Evolutionary conservation across 257 asterid genomes (phyloP).

Genomic region (Apocynum venetum): DNA sequence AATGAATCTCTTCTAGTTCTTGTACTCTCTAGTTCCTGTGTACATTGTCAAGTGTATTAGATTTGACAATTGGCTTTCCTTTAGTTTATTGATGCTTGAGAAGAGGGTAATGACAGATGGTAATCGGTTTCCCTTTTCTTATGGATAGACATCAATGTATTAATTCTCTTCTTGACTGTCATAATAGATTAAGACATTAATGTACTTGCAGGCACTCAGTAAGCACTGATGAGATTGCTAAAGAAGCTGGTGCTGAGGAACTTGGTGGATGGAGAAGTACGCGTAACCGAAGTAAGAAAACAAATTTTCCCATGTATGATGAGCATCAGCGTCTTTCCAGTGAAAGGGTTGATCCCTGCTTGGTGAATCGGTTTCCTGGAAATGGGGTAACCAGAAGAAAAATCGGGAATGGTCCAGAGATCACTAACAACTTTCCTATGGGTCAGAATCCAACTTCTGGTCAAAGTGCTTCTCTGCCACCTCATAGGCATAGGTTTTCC

Average conservation of each 20-base stretch:
- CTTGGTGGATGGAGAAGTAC: conserved; percentile 59
- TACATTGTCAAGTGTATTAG: neutral
- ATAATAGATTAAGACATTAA: neutral
- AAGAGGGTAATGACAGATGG: neutral
- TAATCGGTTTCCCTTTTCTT: neutral
- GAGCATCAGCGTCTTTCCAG: conserved; percentile 20
- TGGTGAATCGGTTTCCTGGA: conserved; percentile 29
- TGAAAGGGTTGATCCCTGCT: conserved; percentile 22
- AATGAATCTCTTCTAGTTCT: neutral
- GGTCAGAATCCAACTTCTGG: conserved; percentile 33
- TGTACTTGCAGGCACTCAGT: conserved; percentile 43
- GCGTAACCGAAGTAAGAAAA: conserved; percentile 33
- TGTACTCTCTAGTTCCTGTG: neutral
- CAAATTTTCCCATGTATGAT: conserved; percentile 24
- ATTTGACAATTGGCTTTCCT: neutral
- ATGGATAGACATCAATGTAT: neutral
- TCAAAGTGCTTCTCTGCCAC: conserved; percentile 25
- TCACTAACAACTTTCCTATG: conserved; percentile 15
- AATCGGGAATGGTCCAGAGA: conserved; percentile 30
- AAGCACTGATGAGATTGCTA: conserved; percentile 31
- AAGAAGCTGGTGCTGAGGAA: conserved; percentile 35
- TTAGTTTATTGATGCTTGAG: neutral
- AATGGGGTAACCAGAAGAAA: conserved; percentile 33
- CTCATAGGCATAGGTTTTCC: conserved; percentile 34
- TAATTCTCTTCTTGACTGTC: neutral